phyloP scores from a whole-genome alignment of 208 protist genomes.

The Crithidia brevicula region DNA sequence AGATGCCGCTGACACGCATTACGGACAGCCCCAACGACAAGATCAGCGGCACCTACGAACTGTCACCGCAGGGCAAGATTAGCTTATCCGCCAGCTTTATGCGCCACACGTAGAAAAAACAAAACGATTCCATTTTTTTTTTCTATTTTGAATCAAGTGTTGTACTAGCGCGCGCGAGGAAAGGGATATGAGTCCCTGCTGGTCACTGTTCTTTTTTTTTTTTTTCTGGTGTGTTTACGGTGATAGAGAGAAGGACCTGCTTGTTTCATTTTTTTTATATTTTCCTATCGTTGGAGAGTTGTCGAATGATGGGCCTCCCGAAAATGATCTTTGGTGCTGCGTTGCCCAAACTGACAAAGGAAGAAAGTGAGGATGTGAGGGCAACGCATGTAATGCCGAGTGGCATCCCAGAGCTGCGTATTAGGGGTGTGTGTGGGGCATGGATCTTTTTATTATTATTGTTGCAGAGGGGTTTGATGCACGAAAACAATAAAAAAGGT shows the following conservation, averaged over 20 bases:
- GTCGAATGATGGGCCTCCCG: too few species aligned
- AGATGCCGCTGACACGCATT: constrained; percentile 43
- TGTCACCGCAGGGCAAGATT: constrained; percentile 61
- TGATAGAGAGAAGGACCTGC: neutral
- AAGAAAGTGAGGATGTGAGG: too few species aligned
- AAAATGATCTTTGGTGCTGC: too few species aligned
- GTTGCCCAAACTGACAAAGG: too few species aligned
- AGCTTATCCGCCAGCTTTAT: constrained; percentile 46
- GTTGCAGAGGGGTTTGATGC: too few species aligned
- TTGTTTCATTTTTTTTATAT: neutral
- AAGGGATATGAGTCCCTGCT: neutral
- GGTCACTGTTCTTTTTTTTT: constrained; percentile 6
- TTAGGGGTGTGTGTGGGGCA: too few species aligned
- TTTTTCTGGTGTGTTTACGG: neutral
- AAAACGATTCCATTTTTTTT: neutral
- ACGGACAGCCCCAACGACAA: constrained; percentile 22
- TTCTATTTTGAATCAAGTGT: neutral
- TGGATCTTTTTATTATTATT: too few species aligned
- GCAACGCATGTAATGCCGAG: too few species aligned
- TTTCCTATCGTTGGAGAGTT: too few species aligned
- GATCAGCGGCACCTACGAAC: constrained; percentile 45
- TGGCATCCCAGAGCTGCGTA: too few species aligned
- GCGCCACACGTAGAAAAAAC: constrained; percentile 29
- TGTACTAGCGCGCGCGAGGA: neutral
- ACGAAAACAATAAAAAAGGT: too few species aligned